phyloP scores from a whole-genome alignment of 768 basidiomycete species.

The Sistotremastrum niveocremeum region DNA sequence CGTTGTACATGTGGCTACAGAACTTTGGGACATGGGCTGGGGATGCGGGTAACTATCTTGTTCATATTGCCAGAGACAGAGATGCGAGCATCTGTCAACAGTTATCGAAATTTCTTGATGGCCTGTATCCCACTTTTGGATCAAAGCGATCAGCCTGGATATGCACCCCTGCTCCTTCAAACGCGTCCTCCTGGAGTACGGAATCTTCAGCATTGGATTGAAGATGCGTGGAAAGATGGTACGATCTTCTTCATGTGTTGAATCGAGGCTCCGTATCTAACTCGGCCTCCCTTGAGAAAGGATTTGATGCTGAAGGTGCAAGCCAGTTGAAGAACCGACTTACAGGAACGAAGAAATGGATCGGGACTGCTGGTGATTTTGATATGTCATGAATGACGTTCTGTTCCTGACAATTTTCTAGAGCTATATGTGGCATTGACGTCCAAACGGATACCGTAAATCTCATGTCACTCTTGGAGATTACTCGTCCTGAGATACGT shows the following conservation, averaged over 20 bases:
- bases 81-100: conserved; percentile 13
- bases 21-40: conserved; percentile 54
- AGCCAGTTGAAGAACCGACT: conserved; percentile 39
- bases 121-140: conserved; percentile 57
- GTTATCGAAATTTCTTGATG: conserved; percentile 79
- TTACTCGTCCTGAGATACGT: background rate
- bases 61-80: conserved; percentile 6
- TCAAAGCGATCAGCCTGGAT: conserved; percentile 47
- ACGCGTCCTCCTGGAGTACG: conserved; percentile 52
- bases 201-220: conserved; percentile 67
- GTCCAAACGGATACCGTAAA: conserved; percentile 73
- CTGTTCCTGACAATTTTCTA: conserved; percentile 14
- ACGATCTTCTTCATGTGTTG: background rate
- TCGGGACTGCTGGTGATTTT: conserved; percentile 60
- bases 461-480: conserved; percentile 3
- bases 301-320: conserved; percentile 64
- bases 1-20: conserved; percentile 43
- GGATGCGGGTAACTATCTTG: conserved; percentile 48
- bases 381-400: background rate
- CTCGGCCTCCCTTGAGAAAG: conserved; percentile 18
- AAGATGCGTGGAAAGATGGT: conserved; percentile 71
- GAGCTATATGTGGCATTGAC: conserved; percentile 72
- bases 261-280: background rate
- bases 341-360: conserved; percentile 53
- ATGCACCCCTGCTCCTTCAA: conserved; percentile 45